phyloP scores from a whole-genome alignment of 331 rosid genomes.

The Acacia concinna region DNA sequence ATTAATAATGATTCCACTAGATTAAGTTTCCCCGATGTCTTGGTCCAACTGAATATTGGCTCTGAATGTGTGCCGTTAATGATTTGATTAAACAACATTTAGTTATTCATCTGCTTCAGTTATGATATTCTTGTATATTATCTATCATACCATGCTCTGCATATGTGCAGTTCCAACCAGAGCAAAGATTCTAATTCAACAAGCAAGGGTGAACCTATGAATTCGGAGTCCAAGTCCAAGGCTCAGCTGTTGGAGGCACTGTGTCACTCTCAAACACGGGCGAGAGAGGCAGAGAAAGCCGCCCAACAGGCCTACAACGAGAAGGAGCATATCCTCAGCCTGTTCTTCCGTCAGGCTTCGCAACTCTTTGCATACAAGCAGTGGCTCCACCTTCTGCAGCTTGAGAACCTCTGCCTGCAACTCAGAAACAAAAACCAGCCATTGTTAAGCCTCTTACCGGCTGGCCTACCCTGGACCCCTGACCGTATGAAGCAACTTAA shows the following conservation, averaged over 20 bases:
- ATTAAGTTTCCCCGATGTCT: constrained; percentile 8
- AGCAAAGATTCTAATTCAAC: constrained; percentile 45
- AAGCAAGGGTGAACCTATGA: constrained; percentile 27
- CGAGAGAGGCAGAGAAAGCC: constrained; percentile 87
- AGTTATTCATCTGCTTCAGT: constrained; percentile 18
- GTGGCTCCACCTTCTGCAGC: constrained; percentile 76
- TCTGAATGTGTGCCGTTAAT: background rate
- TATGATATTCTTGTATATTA: constrained; percentile 32
- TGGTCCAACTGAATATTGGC: constrained; percentile 1
- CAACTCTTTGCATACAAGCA: constrained; percentile 86
- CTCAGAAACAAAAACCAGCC: constrained; percentile 60
- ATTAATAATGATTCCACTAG: background rate
- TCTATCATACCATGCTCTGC: constrained; percentile 16
- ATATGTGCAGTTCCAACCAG: constrained; percentile 33
- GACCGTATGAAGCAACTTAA: constrained; percentile 40
- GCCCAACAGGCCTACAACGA: constrained; percentile 74
- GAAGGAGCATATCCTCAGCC: constrained; percentile 76
- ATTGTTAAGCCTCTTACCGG: constrained; percentile 43
- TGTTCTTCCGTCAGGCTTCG: constrained; percentile 80
- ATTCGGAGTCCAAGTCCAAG: constrained; percentile 41
- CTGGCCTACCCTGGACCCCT: constrained; percentile 28
- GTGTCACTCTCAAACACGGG: constrained; percentile 88
- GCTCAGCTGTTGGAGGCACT: constrained; percentile 80
- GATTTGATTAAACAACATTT: constrained; percentile 6
- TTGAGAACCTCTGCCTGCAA: constrained; percentile 74